Evolutionary conservation across 2,329 filamentous ascomycete species (phyloP).

Genomic region (Phaeosphaeria sp.): DNA sequence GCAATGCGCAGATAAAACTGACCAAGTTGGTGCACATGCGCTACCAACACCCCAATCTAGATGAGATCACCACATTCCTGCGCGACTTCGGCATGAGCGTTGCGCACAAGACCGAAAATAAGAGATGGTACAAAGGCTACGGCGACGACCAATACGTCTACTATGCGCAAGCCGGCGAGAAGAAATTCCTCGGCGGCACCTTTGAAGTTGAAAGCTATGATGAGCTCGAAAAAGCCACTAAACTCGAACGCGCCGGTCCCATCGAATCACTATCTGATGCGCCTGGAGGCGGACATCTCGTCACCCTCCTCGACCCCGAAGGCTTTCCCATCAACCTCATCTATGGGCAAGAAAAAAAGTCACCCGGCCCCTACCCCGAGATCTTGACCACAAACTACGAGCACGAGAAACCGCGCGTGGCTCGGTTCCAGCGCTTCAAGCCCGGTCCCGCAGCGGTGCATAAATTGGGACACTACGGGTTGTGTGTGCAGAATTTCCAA

Average conservation of each 20-base stretch:
- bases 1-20: slow-evolving; percentile 54
- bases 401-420: slow-evolving; percentile 53
- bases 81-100: slow-evolving; percentile 46
- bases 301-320: slow-evolving; percentile 56
- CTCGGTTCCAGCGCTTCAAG: slow-evolving; percentile 60
- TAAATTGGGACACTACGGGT: slow-evolving; percentile 58
- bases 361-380: slow-evolving; percentile 56
- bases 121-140: slow-evolving; percentile 67
- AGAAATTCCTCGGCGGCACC: slow-evolving; percentile 63
- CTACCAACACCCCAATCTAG: slow-evolving; percentile 60
- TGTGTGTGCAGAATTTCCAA: slow-evolving; percentile 49
- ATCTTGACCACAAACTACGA: slow-evolving; percentile 54
- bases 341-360: slow-evolving; percentile 58
- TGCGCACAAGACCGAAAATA: slow-evolving; percentile 34
- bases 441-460: slow-evolving; percentile 58
- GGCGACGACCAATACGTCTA: slow-evolving; percentile 66
- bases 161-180: slow-evolving; percentile 58
- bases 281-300: slow-evolving; percentile 61
- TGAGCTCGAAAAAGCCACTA: slow-evolving; percentile 59
- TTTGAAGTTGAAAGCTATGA: slow-evolving; percentile 64
- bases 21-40: slow-evolving; percentile 59
- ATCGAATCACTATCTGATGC: slow-evolving; percentile 59
- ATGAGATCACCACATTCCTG: slow-evolving; percentile 55
- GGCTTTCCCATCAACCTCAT: slow-evolving; percentile 65
- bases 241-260: slow-evolving; percentile 56